phyloP scores from a whole-genome alignment of 306 rosid genomes.

The Prosopis cineraria region DNA sequence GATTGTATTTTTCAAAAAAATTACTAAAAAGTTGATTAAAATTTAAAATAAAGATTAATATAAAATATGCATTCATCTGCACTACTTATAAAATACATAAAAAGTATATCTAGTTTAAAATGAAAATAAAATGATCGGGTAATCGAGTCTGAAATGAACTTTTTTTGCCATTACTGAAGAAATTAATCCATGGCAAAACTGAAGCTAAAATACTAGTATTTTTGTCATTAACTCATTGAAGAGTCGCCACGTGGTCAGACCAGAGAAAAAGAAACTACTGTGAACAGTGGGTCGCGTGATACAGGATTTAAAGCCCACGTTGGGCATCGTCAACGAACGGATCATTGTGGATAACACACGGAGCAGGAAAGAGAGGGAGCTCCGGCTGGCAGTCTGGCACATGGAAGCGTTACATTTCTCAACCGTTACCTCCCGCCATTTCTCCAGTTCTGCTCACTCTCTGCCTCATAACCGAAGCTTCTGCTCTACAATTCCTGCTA shows the following conservation, averaged over 20 bases:
- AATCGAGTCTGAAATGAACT: background rate
- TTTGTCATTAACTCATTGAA: background rate
- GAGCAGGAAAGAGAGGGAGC: conserved; percentile 1
- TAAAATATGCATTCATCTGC: too few species aligned
- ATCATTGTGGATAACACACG: conserved; percentile 47
- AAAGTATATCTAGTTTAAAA: background rate
- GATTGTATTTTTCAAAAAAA: too few species aligned
- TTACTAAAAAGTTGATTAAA: too few species aligned
- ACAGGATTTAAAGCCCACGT: background rate
- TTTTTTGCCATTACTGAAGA: background rate
- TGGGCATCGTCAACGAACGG: background rate
- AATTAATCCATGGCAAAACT: background rate
- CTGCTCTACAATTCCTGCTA: conserved; percentile 27
- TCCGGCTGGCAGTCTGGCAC: conserved; percentile 19
- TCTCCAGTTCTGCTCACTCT: conserved; percentile 49
- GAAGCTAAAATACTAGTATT: background rate
- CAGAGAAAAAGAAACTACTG: background rate
- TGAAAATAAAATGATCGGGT: background rate
- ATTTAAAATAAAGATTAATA: background rate
- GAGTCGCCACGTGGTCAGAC: background rate
- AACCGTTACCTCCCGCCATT: conserved; percentile 71
- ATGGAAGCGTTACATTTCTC: conserved; percentile 79
- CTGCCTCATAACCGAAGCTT: conserved; percentile 33
- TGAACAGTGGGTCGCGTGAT: background rate
- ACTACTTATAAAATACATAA: too few species aligned